A percentile compares a stretch with the other conserved stretches of the same genome.
Evolutionary conservation across 2,329 filamentous ascomycete species (phyloP).

Genomic region (Geosmithia flava): DNA sequence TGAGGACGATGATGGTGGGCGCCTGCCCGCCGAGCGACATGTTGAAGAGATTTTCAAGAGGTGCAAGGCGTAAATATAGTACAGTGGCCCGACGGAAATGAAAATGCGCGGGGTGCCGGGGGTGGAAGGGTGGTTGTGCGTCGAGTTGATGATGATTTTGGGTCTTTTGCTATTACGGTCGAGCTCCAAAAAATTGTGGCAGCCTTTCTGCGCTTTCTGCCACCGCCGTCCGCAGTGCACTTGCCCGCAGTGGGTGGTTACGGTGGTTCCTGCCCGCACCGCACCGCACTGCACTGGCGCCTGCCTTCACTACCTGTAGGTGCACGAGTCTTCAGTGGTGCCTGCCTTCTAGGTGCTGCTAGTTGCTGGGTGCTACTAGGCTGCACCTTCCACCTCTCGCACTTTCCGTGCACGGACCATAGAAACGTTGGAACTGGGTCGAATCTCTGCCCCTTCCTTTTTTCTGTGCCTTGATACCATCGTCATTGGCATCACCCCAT

Average conservation of each 20-base stretch:
- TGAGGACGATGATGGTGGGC: conserved; percentile 94
- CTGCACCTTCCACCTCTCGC: neutral
- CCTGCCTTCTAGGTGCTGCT: neutral
- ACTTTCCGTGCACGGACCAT: neutral
- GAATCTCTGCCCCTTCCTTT: neutral
- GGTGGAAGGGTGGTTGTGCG: conserved; percentile 10
- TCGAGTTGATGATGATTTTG: conserved; percentile 11
- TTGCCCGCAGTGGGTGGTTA: too few relatives aligned
- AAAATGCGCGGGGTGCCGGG: neutral
- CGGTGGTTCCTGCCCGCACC: neutral
- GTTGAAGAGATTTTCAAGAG: conserved; percentile 13
- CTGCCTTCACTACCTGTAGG: neutral
- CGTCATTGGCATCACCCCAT: neutral
- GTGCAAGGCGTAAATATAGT: conserved; percentile 1
- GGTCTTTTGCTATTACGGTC: conserved; percentile 14
- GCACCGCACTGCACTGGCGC: neutral
- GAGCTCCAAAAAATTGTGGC: conserved; percentile 39
- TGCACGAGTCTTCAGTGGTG: neutral
- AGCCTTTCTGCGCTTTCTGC: conserved; percentile 27
- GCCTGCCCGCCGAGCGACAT: conserved; percentile 98
- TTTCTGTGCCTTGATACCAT: neutral
- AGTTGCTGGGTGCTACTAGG: neutral
- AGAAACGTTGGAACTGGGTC: neutral
- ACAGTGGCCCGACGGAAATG: neutral
- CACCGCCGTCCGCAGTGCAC: neutral